phyloP scores from a whole-genome alignment of 2,329 filamentous ascomycete species.

The Decorospora gaudefroyi region DNA sequence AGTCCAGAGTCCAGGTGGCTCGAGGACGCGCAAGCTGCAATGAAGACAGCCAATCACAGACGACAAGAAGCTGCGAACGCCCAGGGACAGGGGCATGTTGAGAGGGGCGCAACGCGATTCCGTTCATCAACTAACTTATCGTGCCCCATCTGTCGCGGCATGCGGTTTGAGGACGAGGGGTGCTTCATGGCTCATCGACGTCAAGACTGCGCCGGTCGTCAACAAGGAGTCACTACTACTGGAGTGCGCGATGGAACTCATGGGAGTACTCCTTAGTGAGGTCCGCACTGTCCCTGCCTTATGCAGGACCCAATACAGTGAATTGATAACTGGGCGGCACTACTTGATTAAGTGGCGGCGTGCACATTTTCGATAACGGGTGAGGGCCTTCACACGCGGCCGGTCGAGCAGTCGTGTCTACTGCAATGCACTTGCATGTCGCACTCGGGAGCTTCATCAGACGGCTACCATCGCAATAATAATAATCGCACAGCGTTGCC shows the following conservation, averaged over 20 bases:
- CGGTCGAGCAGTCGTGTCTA: background rate
- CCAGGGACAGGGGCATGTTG: slow-evolving; percentile 12
- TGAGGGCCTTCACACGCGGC: background rate
- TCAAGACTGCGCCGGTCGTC: slow-evolving; percentile 7
- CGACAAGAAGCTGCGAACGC: slow-evolving; percentile 5
- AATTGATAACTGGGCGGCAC: slow-evolving; percentile 25
- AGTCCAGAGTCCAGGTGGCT: slow-evolving; percentile 2
- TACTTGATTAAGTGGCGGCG: slow-evolving; percentile 22
- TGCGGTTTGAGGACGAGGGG: background rate
- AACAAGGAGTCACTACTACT: too few relatives aligned
- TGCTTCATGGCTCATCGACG: background rate
- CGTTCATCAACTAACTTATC: background rate
- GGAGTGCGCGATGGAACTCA: slow-evolving; percentile 21
- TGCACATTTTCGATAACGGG: slow-evolving; percentile 14
- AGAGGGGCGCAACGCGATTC: slow-evolving; percentile 1
- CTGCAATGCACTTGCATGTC: background rate
- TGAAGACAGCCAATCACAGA: slow-evolving; percentile 8
- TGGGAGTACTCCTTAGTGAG: too few relatives aligned
- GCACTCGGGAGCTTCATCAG: slow-evolving; percentile 1
- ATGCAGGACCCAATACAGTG: slow-evolving; percentile 22
- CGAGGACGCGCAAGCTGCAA: slow-evolving; percentile 16
- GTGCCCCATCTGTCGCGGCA: slow-evolving; percentile 2
- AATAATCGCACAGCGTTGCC: too few relatives aligned
- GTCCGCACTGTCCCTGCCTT: slow-evolving; percentile 18
- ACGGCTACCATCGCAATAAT: too few relatives aligned